A percentile compares a stretch with the other conserved stretches of the same genome.
These are phyloP conservation scores for Acacia pycnantha DNA, from an alignment of 331 rosid genomes.

Conservation along the genomic window DNA sequence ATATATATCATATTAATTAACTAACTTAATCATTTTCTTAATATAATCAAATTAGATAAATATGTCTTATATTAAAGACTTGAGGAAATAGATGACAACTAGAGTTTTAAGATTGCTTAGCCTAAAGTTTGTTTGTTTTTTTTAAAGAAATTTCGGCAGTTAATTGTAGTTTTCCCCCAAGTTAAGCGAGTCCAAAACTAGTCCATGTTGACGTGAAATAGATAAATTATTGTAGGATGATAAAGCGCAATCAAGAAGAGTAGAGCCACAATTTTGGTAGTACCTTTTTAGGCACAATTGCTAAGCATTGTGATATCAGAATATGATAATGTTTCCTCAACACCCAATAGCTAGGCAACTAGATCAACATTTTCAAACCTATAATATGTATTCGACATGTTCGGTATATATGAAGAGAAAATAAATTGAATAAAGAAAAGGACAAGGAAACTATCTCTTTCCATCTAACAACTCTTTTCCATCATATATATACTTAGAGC, in stretches of 20 bases:
- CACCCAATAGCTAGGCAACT: neutral
- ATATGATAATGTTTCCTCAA: neutral
- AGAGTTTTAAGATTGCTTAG: neutral
- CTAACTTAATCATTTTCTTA: too few relatives aligned
- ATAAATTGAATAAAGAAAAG: neutral
- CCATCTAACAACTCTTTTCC: neutral
- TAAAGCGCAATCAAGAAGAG: constrained; percentile 32
- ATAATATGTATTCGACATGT: neutral
- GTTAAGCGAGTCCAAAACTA: neutral
- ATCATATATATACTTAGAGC: too few relatives aligned
- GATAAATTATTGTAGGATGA: constrained; percentile 45
- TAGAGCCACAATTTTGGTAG: constrained; percentile 21
- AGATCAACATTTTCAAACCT: neutral
- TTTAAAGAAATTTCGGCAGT: neutral
- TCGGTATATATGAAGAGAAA: neutral
- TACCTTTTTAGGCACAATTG: constrained; percentile 26
- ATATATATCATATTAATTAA: too few relatives aligned
- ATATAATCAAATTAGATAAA: too few relatives aligned
- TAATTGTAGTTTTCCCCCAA: neutral
- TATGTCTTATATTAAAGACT: too few relatives aligned
- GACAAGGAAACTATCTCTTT: neutral
- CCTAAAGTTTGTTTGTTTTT: neutral
- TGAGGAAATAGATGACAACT: too few relatives aligned
- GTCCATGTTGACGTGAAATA: neutral
- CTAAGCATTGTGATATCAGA: constrained; percentile 12